Conservation (phyloP, 129 eudicot genomes). For the Centrapalus pauciflorus region DNA sequence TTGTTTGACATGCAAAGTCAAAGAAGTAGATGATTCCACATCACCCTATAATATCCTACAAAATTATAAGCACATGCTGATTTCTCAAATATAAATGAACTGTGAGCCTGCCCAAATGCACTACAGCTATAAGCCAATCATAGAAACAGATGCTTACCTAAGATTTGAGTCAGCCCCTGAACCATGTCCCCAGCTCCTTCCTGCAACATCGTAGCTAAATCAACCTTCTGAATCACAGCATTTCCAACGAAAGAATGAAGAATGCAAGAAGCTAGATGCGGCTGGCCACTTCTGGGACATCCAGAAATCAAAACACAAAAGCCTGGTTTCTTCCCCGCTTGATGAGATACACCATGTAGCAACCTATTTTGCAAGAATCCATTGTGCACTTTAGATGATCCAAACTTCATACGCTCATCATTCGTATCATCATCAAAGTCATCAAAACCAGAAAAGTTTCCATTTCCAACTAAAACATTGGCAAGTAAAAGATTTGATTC, state of each 20-base stretch:
- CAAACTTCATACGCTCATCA: constrained; percentile 19
- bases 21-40: background rate
- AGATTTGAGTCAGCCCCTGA: constrained; percentile 67
- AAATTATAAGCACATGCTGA: background rate
- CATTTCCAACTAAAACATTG: constrained; percentile 44
- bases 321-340: constrained; percentile 47
- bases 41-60: background rate
- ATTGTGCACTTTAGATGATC: constrained; percentile 23
- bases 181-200: constrained; percentile 87
- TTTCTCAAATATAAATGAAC: background rate
- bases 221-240: constrained; percentile 69
- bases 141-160: constrained; percentile 49
- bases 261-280: constrained; percentile 87
- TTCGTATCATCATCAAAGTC: constrained; percentile 33
- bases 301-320: constrained; percentile 79
- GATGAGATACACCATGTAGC: constrained; percentile 33
- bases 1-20: background rate
- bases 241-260: constrained; percentile 83
- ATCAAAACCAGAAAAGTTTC: constrained; percentile 24
- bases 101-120: background rate
- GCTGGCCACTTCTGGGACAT: constrained; percentile 72
- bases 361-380: constrained; percentile 33
- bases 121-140: constrained; percentile 2
- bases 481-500: constrained; percentile 41
- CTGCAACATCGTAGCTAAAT: constrained; percentile 87